These are phyloP conservation scores for Phaeosphaeriaceae sp. DNA, from an alignment of 2,329 filamentous ascomycete species.

Conservation along the genomic window DNA sequence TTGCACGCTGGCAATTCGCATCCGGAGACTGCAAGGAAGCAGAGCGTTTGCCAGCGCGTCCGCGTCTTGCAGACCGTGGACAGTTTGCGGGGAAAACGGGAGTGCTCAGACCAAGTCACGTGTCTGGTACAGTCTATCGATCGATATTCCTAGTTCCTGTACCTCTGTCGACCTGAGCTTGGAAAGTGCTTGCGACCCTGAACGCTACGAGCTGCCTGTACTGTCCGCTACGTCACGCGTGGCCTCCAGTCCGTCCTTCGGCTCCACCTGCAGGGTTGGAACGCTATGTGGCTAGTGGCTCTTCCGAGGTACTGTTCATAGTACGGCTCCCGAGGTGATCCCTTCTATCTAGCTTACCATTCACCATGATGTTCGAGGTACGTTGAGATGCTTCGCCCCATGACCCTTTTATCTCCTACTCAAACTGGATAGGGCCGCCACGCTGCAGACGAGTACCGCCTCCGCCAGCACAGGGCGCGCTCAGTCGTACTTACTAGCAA, in stretches of 20 bases:
- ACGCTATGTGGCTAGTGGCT: background rate
- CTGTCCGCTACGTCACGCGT: background rate
- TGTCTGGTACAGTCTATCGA: background rate
- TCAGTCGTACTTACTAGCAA: slow-evolving; percentile 81
- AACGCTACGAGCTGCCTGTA: background rate
- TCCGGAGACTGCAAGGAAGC: background rate
- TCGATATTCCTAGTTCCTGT: background rate
- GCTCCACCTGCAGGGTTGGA: background rate
- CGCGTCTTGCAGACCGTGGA: background rate
- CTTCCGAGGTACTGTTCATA: background rate
- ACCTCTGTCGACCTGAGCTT: background rate
- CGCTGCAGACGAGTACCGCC: slow-evolving; percentile 75
- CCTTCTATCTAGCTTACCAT: background rate
- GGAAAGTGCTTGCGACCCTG: background rate
- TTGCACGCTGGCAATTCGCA: background rate
- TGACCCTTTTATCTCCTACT: background rate
- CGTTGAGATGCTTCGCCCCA: background rate
- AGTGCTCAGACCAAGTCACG: background rate
- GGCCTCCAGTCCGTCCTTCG: background rate
- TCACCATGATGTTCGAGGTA: slow-evolving; percentile 6
- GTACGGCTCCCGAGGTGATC: background rate
- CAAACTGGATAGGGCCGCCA: slow-evolving; percentile 56
- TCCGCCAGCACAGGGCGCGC: slow-evolving; percentile 83
- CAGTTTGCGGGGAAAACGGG: background rate
- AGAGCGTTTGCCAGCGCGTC: background rate